Conservation (phyloP, 176 grass and related monocot genomes). For the Puya raimondii region DNA sequence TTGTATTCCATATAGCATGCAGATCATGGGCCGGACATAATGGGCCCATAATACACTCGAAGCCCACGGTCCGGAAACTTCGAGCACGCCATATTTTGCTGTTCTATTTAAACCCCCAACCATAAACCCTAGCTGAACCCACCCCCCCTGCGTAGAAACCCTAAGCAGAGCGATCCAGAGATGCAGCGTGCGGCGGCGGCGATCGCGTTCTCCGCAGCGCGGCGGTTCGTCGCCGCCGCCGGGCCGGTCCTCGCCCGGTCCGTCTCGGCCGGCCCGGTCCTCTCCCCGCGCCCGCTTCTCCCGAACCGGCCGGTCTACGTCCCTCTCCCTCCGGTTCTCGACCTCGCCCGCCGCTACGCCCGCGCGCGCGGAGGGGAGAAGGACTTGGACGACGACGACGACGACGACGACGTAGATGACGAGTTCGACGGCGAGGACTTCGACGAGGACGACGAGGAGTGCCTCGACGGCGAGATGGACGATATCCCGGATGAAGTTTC, state of each 20-base stretch:
- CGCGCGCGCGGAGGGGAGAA: background rate
- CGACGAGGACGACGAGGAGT: background rate
- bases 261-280: background rate
- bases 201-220: conserved; percentile 13
- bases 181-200: background rate
- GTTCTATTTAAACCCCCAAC: too few species aligned
- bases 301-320: background rate
- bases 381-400: background rate
- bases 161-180: too few species aligned
- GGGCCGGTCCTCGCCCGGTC: background rate
- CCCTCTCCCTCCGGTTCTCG: background rate
- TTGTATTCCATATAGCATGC: too few species aligned
- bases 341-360: conserved; percentile 15
- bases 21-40: too few species aligned
- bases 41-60: too few species aligned
- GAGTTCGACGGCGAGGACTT: background rate
- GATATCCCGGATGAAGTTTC: background rate
- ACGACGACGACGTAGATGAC: background rate
- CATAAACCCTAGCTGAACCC: too few species aligned
- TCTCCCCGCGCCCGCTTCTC: conserved; percentile 1
- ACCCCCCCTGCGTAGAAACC: too few species aligned
- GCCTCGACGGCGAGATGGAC: background rate
- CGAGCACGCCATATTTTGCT: too few species aligned
- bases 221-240: conserved; percentile 7
- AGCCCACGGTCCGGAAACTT: too few species aligned